These are phyloP conservation scores for Vicia sativa DNA, from an alignment of 306 rosid species.

Conservation along the genomic window DNA sequence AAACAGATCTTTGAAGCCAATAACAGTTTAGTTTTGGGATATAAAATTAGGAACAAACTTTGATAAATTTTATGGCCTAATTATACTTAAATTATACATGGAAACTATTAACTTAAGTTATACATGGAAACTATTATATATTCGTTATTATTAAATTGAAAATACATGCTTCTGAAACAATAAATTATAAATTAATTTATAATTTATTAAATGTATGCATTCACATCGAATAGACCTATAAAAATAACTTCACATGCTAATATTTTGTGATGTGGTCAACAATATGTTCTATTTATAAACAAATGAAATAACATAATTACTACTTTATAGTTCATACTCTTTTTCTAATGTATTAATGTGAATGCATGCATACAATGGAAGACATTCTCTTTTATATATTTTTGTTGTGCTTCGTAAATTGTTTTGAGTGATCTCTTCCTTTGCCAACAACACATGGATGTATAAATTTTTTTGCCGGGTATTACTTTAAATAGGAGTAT, in stretches of 20 bases:
- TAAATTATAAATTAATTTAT: too few species aligned
- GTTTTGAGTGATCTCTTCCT: constrained; percentile 6
- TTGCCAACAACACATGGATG: constrained; percentile 46
- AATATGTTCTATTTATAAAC: too few species aligned
- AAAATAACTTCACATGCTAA: too few species aligned
- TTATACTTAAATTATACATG: constrained; percentile 12
- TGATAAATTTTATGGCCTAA: constrained; percentile 70
- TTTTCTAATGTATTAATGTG: constrained; percentile 1
- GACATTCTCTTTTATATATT: constrained; percentile 50
- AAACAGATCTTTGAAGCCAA: constrained; percentile 64
- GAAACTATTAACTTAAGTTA: too few species aligned
- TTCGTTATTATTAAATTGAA: too few species aligned
- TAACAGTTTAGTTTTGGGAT: constrained; percentile 51
- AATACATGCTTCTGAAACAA: too few species aligned
- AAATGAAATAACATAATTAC: too few species aligned
- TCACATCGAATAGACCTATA: too few species aligned
- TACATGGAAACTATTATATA: too few species aligned
- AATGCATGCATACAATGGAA: constrained; percentile 41
- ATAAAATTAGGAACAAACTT: constrained; percentile 38
- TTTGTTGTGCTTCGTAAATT: constrained; percentile 4
- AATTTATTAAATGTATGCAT: too few species aligned
- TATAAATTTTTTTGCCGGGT: constrained; percentile 41
- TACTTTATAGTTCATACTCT: constrained; percentile 1
- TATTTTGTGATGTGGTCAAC: too few species aligned
- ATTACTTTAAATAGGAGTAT: constrained; percentile 40